Base-by-base conservation (phyloP, 2,329 filamentous ascomycete genomes). In the Ceratocystiopsis sp. region DNA sequence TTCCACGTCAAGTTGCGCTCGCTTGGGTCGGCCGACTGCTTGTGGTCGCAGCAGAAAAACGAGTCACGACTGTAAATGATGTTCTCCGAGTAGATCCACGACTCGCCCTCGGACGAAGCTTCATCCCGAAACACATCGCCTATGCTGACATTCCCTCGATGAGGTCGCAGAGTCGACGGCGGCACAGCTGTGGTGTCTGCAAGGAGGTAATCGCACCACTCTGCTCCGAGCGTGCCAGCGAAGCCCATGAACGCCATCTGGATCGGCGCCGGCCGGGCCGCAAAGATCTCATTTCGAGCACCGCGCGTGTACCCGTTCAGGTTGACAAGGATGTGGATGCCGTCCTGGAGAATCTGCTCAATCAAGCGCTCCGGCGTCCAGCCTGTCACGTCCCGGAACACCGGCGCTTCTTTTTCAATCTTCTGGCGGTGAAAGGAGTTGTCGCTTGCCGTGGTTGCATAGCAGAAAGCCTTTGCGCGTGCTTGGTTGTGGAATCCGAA, bases 241-340 rank as follows among this genome's bases (percentile, higher is more conserved):
- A 98, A 98, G 0, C 91, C 91, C 91, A 98, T 98, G 55, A 98
- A 98, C 0, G 91, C 94, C 91, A 98, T 98, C 51, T 98, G 91
- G 37, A 98, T 85, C 0, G 91, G 91, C 2, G 87, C 86, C 15
- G 91, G 85, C 21, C 93, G 77, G 18, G 91, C 91, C 18, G 91
- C 91, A 58, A 98, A 98, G 4, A 98, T 80, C 57, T 98, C 91
- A 53, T 98, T 98, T 19, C 87, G 77, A n/a, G 91, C 91, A 29
- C 91, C 91, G 43, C 91, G 74, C 0, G 91, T 98, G 59, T 98
- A 98, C 12, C 91, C 91, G 54, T 98, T 98, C n/a, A 98, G 69
- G 50, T 98, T 98, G 53, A 98, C 78, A 17, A 98, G 70, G 37
- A 98, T 91, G 56, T 98, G 91, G 41, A 98, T 91, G 8, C 79